Evolutionary conservation across 2,329 filamentous ascomycete species (phyloP).

Genomic region (Lachnellula subtilissima): DNA sequence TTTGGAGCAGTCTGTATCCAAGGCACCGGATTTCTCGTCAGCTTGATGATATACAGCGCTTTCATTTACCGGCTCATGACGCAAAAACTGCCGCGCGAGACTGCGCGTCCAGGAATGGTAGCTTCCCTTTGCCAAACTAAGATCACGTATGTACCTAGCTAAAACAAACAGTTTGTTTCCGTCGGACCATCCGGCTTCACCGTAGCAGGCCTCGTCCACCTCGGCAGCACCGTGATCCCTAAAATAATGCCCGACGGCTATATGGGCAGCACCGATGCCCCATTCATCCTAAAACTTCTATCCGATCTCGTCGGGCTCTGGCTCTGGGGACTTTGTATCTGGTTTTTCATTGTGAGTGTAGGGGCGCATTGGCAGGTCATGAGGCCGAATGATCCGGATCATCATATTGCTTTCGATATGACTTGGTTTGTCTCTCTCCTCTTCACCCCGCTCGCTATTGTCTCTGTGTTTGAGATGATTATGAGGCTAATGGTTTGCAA

Average conservation of each 20-base stretch:
- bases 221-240: conserved; percentile 17
- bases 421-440: conserved; percentile 63
- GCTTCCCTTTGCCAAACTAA: conserved; percentile 3
- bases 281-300: conserved; percentile 43
- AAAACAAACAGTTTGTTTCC: conserved; percentile 60
- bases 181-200: conserved; percentile 66
- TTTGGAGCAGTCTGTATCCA: conserved; percentile 47
- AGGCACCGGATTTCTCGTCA: conserved; percentile 52
- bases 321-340: conserved; percentile 78
- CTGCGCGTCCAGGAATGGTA: conserved; percentile 68
- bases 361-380: conserved; percentile 69
- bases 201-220: conserved; percentile 49
- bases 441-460: neutral
- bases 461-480: neutral
- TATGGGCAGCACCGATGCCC: conserved; percentile 38
- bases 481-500: conserved; percentile 38
- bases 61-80: conserved; percentile 87
- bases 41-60: conserved; percentile 76
- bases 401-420: conserved; percentile 70
- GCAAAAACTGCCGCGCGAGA: conserved; percentile 74
- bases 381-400: conserved; percentile 39
- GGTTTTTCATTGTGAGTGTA: conserved; percentile 79
- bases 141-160: conserved; percentile 6
- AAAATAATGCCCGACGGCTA: conserved; percentile 42
- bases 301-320: conserved; percentile 65